Percentiles rank a stretch among this genome's conserved stretches.
These are phyloP conservation scores for Penicillium pancosmium DNA, from an alignment of 495 filamentous ascomycete genomes.

Conservation along the genomic window DNA sequence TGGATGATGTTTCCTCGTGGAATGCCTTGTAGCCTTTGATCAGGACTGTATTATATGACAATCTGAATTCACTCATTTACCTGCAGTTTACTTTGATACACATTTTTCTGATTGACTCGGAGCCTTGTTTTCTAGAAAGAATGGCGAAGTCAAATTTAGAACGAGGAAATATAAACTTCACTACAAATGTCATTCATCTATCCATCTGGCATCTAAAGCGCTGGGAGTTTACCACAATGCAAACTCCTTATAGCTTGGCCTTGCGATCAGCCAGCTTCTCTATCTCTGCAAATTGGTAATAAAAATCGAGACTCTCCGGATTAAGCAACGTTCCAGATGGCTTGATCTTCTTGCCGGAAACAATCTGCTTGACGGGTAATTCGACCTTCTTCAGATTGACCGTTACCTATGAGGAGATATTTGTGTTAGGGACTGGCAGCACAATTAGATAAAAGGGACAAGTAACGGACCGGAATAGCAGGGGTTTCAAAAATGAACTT, in stretches of 20 bases:
- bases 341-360: slow-evolving; percentile 72
- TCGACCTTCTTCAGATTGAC: slow-evolving; percentile 84
- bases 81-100: neutral
- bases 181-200: no score
- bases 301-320: slow-evolving; percentile 71
- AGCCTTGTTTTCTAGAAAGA: neutral
- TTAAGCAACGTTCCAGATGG: slow-evolving; percentile 75
- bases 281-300: slow-evolving; percentile 76
- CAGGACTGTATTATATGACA: no score
- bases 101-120: neutral
- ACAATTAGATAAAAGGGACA: slow-evolving; percentile 8
- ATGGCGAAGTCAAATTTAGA: neutral
- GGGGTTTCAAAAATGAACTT: slow-evolving; percentile 75
- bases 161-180: no score
- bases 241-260: slow-evolving; percentile 8
- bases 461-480: slow-evolving; percentile 69
- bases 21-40: neutral
- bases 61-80: neutral
- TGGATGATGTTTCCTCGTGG: neutral
- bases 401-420: slow-evolving; percentile 55
- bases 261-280: slow-evolving; percentile 54
- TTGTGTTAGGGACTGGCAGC: slow-evolving; percentile 1
- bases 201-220: no score
- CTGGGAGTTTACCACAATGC: no score
- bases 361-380: slow-evolving; percentile 79